Conservation (phyloP, 192 early-diverging fungal genomes). For the Rhizoclosmatium sp. region DNA sequence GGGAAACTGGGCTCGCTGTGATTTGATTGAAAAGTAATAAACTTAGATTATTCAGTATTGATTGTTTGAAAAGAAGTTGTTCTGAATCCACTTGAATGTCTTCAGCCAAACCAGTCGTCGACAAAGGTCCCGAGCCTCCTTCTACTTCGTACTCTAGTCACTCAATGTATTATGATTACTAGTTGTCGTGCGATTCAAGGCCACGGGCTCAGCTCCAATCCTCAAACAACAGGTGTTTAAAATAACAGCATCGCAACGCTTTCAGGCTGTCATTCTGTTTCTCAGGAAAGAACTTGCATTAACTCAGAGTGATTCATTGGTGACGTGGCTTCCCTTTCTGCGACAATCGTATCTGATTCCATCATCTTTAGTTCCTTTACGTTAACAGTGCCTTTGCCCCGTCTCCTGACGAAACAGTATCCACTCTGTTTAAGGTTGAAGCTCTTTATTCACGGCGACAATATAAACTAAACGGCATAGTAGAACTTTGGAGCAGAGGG, state of each 20-base stretch:
- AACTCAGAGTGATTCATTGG: conserved; percentile 54
- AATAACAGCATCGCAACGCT: conserved; percentile 82
- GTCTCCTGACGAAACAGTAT: conserved; percentile 88
- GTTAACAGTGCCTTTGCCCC: conserved; percentile 95
- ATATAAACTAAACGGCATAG: not conserved
- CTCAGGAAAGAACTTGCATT: conserved; percentile 82
- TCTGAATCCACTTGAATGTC: not conserved
- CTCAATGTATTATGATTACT: not conserved
- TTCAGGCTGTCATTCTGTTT: conserved; percentile 86
- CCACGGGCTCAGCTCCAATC: conserved; percentile 90
- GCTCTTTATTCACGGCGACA: not conserved
- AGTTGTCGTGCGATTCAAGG: conserved; percentile 87
- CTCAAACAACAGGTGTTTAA: conserved; percentile 87
- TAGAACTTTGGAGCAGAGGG: conserved; percentile 85
- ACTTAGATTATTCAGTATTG: no score
- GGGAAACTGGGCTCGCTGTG: conserved; percentile 14
- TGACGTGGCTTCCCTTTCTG: not conserved
- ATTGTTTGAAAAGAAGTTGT: not conserved
- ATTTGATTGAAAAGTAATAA: not conserved
- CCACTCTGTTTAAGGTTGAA: conserved; percentile 78
- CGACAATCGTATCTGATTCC: not conserved
- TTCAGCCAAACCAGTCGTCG: conserved; percentile 5
- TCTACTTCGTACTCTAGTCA: not conserved
- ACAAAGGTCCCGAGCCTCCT: conserved; percentile 9
- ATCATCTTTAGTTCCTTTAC: conserved; percentile 77